These are phyloP conservation scores for Luffa acutangula DNA, from an alignment of 306 rosid genomes.

Conservation along the genomic window DNA sequence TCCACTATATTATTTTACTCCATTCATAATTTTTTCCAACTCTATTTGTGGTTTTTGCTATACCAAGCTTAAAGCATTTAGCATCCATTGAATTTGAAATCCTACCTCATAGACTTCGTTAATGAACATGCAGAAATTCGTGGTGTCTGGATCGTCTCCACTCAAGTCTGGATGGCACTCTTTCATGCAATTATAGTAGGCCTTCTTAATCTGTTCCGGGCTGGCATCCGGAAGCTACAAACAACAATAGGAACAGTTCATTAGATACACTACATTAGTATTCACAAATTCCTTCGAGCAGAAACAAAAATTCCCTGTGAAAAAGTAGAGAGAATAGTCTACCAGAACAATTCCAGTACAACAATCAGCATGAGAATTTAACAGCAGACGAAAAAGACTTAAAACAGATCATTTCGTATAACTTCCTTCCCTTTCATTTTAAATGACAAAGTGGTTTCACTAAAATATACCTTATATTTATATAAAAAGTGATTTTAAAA, in stretches of 20 bases:
- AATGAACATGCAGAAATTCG: slow-evolving; percentile 84
- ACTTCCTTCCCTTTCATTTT: too few species aligned
- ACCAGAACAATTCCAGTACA: background rate
- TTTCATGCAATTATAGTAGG: slow-evolving; percentile 90
- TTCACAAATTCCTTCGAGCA: background rate
- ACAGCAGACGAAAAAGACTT: background rate
- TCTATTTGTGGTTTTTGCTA: background rate
- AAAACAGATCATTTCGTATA: too few species aligned
- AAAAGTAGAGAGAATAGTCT: background rate
- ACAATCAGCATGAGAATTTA: background rate
- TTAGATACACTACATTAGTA: background rate
- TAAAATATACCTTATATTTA: too few species aligned
- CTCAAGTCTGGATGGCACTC: slow-evolving; percentile 96
- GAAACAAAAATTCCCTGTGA: background rate
- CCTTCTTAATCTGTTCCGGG: slow-evolving; percentile 70
- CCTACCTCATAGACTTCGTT: slow-evolving; percentile 82
- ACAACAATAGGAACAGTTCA: background rate
- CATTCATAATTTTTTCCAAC: background rate
- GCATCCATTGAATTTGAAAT: slow-evolving; percentile 14
- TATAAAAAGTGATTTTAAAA: too few species aligned
- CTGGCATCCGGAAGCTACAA: slow-evolving; percentile 88
- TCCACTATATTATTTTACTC: background rate
- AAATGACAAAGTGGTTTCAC: too few species aligned
- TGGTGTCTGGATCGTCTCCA: slow-evolving; percentile 65
- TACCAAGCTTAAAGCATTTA: slow-evolving; percentile 10